Evolutionary conservation across 345 rosid species (phyloP).

Genomic region (Reutealis trisperma): DNA sequence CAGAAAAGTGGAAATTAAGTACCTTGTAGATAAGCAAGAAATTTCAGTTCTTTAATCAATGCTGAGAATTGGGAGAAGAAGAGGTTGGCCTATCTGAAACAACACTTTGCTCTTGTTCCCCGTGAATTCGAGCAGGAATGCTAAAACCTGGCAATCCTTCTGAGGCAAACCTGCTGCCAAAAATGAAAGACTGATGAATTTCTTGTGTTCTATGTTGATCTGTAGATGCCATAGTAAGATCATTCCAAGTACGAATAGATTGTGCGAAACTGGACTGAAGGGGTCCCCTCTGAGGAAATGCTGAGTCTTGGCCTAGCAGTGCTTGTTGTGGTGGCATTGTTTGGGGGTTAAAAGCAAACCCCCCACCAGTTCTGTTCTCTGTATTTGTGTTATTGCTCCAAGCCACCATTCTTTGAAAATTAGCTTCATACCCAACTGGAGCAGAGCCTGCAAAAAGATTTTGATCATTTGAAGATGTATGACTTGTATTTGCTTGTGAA

Average conservation of each 20-base stretch:
- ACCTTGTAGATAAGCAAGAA: conserved; percentile 2
- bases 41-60: conserved; percentile 18
- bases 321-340: conserved; percentile 37
- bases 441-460: conserved; percentile 34
- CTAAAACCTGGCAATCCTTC: conserved; percentile 55
- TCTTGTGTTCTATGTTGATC: conserved; percentile 54
- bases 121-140: conserved; percentile 52
- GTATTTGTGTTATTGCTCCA: conserved; percentile 45
- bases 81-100: conserved; percentile 51
- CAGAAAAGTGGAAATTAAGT: background rate
- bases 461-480: conserved; percentile 28
- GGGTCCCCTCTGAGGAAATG: conserved; percentile 65
- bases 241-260: conserved; percentile 60
- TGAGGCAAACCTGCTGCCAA: conserved; percentile 50
- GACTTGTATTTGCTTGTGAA: conserved; percentile 39
- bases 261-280: conserved; percentile 80
- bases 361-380: conserved; percentile 38
- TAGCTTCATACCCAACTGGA: conserved; percentile 31
- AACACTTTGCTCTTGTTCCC: conserved; percentile 43
- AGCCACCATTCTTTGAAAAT: conserved; percentile 52
- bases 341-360: conserved; percentile 43
- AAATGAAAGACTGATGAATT: conserved; percentile 41
- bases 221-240: conserved; percentile 35
- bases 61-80: conserved; percentile 50
- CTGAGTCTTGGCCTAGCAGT: conserved; percentile 45